phyloP scores from a whole-genome alignment of 2,329 filamentous ascomycete genomes.

The Arthroderma sp. region DNA sequence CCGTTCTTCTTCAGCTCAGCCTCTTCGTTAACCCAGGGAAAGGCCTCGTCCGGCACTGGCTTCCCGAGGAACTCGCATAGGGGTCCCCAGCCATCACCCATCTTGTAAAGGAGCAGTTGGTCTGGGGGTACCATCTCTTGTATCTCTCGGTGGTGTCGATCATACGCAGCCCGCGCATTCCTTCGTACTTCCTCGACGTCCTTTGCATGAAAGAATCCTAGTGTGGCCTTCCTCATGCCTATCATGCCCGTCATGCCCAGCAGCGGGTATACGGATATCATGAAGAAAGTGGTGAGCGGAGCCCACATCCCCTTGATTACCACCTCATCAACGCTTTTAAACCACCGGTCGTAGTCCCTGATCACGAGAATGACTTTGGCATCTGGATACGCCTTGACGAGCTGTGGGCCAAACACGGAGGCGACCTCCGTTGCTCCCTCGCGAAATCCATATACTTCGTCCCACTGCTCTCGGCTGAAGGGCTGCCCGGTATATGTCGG shows the following conservation, averaged over 20 bases:
- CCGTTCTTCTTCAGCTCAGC: not conserved
- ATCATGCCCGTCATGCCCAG: not conserved
- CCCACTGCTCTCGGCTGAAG: not conserved
- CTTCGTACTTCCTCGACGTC: not conserved
- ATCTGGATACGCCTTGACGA: conserved; percentile 59
- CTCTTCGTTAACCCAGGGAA: not conserved
- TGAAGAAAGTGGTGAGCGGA: not conserved
- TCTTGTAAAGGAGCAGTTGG: not conserved
- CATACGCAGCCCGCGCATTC: not conserved
- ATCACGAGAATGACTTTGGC: conserved; percentile 59
- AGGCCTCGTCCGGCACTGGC: not conserved
- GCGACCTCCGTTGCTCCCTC: conserved; percentile 28
- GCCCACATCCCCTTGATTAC: not conserved
- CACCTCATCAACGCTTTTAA: not conserved
- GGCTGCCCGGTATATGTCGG: not conserved
- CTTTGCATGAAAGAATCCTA: not conserved
- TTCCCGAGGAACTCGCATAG: not conserved
- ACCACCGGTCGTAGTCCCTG: conserved; percentile 54
- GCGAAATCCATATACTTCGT: not conserved
- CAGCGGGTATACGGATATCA: not conserved
- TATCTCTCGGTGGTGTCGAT: not conserved
- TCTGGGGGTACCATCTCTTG: not conserved
- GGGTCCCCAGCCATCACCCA: not conserved
- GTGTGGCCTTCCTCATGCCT: not conserved
- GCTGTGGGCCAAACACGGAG: conserved; percentile 55